A percentile compares a stretch with the other conserved stretches of the same genome.
These are phyloP conservation scores for Umbellularia californica DNA, from an alignment of 164 flowering plant species.

Conservation along the genomic window DNA sequence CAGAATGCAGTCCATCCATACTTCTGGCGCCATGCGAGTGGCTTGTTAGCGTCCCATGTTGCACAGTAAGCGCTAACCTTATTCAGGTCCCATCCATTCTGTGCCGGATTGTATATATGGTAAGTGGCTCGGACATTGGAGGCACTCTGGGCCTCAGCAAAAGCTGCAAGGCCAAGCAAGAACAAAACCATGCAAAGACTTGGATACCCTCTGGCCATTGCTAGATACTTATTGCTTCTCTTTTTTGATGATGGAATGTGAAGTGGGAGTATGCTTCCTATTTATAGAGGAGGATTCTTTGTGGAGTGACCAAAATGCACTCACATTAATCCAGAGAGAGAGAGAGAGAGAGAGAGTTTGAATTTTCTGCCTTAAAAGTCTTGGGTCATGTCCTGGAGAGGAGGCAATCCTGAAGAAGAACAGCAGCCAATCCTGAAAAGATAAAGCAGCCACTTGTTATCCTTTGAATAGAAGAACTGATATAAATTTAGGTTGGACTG, in stretches of 20 bases:
- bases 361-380: too few species aligned
- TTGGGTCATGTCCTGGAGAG: too few species aligned
- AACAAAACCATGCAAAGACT: neutral
- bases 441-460: too few species aligned
- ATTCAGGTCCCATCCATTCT: slow-evolving; percentile 36
- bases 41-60: slow-evolving; percentile 46
- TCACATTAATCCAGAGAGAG: too few species aligned
- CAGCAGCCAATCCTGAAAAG: too few species aligned
- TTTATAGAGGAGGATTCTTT: neutral
- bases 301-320: too few species aligned
- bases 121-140: slow-evolving; percentile 46
- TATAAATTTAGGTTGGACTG: too few species aligned
- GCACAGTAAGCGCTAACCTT: slow-evolving; percentile 39
- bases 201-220: neutral
- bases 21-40: slow-evolving; percentile 35
- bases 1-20: slow-evolving; percentile 55
- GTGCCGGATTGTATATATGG: slow-evolving; percentile 39
- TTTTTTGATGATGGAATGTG: neutral
- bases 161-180: neutral
- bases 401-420: too few species aligned
- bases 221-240: neutral
- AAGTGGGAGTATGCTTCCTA: neutral
- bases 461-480: too few species aligned
- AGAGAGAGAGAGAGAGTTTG: too few species aligned
- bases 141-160: slow-evolving; percentile 26